These are phyloP conservation scores for Delitschia confertaspora DNA, from an alignment of 495 filamentous ascomycete species.

Conservation along the genomic window DNA sequence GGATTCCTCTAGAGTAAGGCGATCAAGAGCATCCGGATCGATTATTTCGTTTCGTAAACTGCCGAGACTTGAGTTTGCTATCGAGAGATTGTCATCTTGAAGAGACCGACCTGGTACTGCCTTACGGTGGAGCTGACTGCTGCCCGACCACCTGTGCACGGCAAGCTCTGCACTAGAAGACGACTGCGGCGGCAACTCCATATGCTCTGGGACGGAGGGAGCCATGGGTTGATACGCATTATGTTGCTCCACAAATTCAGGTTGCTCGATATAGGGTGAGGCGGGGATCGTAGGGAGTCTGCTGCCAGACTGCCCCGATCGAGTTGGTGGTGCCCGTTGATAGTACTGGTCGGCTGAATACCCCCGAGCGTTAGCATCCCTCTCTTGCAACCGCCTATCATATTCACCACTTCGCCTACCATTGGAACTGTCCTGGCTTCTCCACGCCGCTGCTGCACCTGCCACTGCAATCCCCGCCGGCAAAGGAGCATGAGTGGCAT, in stretches of 20 bases:
- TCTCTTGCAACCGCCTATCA: slow-evolving; percentile 24
- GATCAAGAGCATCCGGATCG: slow-evolving; percentile 55
- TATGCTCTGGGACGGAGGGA: slow-evolving; percentile 35
- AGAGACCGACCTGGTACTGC: slow-evolving; percentile 29
- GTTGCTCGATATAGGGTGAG: slow-evolving; percentile 33
- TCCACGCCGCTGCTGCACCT: slow-evolving; percentile 38
- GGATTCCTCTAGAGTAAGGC: slow-evolving; percentile 25
- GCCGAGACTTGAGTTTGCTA: slow-evolving; percentile 46
- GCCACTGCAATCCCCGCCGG: slow-evolving; percentile 31
- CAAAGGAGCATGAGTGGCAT: slow-evolving; percentile 39
- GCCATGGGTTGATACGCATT: slow-evolving; percentile 17
- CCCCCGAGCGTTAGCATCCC: slow-evolving; percentile 14
- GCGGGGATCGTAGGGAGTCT: slow-evolving; percentile 35
- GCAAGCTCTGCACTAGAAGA: slow-evolving; percentile 4
- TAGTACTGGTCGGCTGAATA: slow-evolving; percentile 21
- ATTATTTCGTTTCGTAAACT: slow-evolving; percentile 57
- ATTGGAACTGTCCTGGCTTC: slow-evolving; percentile 17
- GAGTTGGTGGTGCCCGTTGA: slow-evolving; percentile 12
- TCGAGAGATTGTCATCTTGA: slow-evolving; percentile 22
- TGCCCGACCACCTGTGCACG: slow-evolving; percentile 8
- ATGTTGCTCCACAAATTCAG: slow-evolving; percentile 20
- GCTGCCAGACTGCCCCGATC: slow-evolving; percentile 14
- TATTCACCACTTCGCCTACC: slow-evolving; percentile 26
- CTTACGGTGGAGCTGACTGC: slow-evolving; percentile 22
- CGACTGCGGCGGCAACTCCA: slow-evolving; percentile 10